Base-by-base conservation (phyloP, 257 asterid species). In the Solanum gandarillasii region DNA sequence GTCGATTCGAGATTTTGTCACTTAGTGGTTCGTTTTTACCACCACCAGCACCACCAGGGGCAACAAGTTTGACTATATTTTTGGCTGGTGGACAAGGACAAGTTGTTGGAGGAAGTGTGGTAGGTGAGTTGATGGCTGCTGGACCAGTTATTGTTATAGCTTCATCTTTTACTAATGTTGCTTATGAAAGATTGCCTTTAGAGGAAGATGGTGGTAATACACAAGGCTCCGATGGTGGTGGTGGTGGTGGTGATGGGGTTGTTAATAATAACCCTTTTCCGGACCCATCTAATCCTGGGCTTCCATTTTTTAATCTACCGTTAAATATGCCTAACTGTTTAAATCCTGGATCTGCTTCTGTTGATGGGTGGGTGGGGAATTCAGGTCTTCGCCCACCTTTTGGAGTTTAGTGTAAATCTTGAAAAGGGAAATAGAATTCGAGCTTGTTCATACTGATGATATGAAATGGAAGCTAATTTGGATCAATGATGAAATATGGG, bases 301-400 rank as follows among this genome's bases (percentile, higher is more conserved):
- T 94, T 21, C 98, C 98, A 0, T 95, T 95, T 91, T 90, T 95
- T 83, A 94, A 94, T 87, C 72, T 95, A 92, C 98, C 98, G 4
- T 86, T 92, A 32, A 92, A 93, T 88, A 93, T 93, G 95, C 92
- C 93, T 0, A 93, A 90, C 82, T 90, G 93, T 10, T 95, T 94
- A 87, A 76, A 94, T 13, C 92, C 94, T 0, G 88, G 35, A 76
- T 76, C 83, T n/a, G 35, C 34, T n/a, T 39, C 83, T 76, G 34
- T 94, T 83, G 96, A 94, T 31, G 95, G 98, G 43, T 95, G 98
- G 98, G n/a, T 88, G 20, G 96, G 93, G 13, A 94, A 89, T 88
- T n/a, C 92, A 52, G 90, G 89, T 21, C 90, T 89, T n/a, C 93
- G 94, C 13, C 90, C 91, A 70, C 92, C 92, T 87, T 91, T 91